Percentiles rank a stretch among this genome's conserved stretches.
Evolutionary conservation across 805 yeast genomes (phyloP).

Genomic region (Yamadazyma paraphyllophila): DNA sequence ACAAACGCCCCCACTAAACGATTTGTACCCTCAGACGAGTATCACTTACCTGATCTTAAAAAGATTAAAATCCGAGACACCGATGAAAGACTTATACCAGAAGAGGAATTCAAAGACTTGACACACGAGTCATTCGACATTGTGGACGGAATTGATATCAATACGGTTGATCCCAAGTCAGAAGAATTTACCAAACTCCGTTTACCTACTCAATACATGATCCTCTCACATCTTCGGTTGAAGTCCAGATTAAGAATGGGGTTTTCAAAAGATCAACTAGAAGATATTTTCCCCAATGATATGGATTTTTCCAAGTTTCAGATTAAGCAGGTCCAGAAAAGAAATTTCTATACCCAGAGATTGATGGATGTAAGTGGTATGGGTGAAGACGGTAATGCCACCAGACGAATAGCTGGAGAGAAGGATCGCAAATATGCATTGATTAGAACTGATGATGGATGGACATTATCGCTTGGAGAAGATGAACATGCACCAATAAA

Average conservation of each 20-base stretch:
- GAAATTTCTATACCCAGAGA: conserved; percentile 87
- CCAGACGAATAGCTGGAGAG: conserved; percentile 78
- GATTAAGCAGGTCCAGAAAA: conserved; percentile 84
- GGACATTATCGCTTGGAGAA: conserved; percentile 65
- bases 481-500: conserved; percentile 43
- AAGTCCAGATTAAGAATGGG: conserved; percentile 94
- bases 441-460: conserved; percentile 76
- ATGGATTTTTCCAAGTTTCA: conserved; percentile 92
- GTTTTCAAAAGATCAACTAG: conserved; percentile 83
- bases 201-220: conserved; percentile 80
- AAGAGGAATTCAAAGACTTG: conserved; percentile 64
- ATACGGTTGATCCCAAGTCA: conserved; percentile 80
- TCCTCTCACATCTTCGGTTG: conserved; percentile 75
- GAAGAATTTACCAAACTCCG: conserved; percentile 76
- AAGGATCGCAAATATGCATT: conserved; percentile 72
- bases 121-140: conserved; percentile 51
- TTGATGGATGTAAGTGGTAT: conserved; percentile 82
- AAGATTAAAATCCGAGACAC: conserved; percentile 49
- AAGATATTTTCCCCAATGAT: conserved; percentile 75
- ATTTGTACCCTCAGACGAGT: conserved; percentile 71
- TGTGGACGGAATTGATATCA: conserved; percentile 67
- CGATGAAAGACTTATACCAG: conserved; percentile 75
- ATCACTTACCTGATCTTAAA: conserved; percentile 73
- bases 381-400: conserved; percentile 52
- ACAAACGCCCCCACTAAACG: conserved; percentile 3